These are phyloP conservation scores for Bonnemaisonia californica DNA, from an alignment of 31 red algal genomes.

Conservation along the genomic window DNA sequence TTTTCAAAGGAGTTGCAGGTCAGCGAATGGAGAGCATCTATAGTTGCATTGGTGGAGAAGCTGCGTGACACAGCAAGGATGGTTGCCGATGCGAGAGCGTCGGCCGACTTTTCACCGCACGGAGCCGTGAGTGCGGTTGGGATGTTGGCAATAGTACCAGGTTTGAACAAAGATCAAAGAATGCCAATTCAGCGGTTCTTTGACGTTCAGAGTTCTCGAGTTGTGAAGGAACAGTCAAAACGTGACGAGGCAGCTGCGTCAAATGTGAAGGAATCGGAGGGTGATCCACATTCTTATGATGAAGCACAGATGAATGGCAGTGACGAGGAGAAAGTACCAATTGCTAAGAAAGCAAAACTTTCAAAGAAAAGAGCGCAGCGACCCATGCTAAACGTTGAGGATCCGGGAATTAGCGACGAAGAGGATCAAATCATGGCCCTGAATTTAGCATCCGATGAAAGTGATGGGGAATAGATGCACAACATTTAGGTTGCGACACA, in stretches of 20 bases:
- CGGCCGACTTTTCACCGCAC: slow-evolving; percentile 64
- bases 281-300: not conserved
- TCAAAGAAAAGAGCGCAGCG: not conserved
- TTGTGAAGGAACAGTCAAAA: slow-evolving; percentile 44
- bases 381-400: slow-evolving; percentile 24
- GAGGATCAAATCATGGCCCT: slow-evolving; percentile 56
- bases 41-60: slow-evolving; percentile 55
- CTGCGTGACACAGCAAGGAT: slow-evolving; percentile 46
- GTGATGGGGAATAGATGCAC: slow-evolving; percentile 5
- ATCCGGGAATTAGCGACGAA: slow-evolving; percentile 41
- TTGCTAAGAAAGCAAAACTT: slow-evolving; percentile 18
- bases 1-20: slow-evolving; percentile 57
- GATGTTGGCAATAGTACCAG: slow-evolving; percentile 48
- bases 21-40: slow-evolving; percentile 47
- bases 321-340: not conserved
- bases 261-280: slow-evolving; percentile 3
- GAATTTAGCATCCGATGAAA: slow-evolving; percentile 43
- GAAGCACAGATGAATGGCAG: not conserved
- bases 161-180: slow-evolving; percentile 46
- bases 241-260: slow-evolving; percentile 12
- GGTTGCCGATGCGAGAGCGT: slow-evolving; percentile 50
- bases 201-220: slow-evolving; percentile 66
- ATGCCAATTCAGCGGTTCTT: slow-evolving; percentile 80
- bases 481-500: too few species aligned
- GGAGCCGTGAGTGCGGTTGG: slow-evolving; percentile 61